Conservation (phyloP, 2,329 filamentous ascomycete species). For the Neopestalotiopsis clavispora region DNA sequence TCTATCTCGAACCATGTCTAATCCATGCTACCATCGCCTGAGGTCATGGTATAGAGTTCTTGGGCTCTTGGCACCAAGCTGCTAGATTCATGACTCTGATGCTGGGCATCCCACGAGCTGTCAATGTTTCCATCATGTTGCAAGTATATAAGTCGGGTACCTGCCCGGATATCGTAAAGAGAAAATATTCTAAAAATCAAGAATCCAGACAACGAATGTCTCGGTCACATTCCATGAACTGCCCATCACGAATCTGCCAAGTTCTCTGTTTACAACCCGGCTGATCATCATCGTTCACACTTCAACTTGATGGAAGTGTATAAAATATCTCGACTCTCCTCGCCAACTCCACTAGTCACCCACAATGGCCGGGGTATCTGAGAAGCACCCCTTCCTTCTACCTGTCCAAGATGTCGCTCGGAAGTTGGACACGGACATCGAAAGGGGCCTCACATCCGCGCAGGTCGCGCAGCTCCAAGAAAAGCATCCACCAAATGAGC, state of each 20-base stretch:
- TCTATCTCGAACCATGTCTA: neutral
- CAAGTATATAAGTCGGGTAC: constrained; percentile 12
- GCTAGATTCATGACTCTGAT: neutral
- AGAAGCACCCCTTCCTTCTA: constrained; percentile 65
- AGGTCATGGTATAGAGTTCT: constrained; percentile 20
- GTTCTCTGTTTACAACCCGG: neutral
- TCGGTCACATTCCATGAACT: neutral
- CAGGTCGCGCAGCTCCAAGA: constrained; percentile 64
- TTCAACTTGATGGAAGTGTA: neutral
- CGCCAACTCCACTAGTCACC: constrained; percentile 12
- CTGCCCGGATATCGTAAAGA: neutral
- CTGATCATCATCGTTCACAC: neutral
- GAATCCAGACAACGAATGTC: neutral
- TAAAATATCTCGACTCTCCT: neutral
- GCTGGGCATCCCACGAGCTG: neutral
- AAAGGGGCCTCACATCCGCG: constrained; percentile 67
- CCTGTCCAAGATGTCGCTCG: constrained; percentile 65
- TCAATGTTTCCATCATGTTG: neutral
- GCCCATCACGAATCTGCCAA: neutral
- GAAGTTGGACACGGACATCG: constrained; percentile 65
- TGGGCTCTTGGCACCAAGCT: constrained; percentile 15
- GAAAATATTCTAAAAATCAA: neutral
- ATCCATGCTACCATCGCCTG: constrained; percentile 6
- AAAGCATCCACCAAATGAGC: constrained; percentile 70
- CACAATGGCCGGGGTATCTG: constrained; percentile 51